Evolutionary conservation across 2,329 filamentous ascomycete species (phyloP).

Genomic region (Cordyceps pruinosa): DNA sequence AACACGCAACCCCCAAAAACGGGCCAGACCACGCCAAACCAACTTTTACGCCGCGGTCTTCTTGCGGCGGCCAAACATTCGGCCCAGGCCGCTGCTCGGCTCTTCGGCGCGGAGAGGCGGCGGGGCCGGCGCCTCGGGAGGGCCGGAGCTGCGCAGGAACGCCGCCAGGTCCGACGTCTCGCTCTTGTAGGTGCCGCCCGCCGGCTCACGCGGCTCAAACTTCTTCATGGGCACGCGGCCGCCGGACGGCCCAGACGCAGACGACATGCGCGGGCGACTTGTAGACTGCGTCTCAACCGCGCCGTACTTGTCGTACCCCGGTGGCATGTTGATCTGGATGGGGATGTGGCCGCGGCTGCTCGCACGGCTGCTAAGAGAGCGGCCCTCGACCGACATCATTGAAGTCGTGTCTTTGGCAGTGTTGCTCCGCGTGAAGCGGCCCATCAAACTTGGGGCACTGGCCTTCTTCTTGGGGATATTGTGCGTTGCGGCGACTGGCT

Average conservation of each 20-base stretch:
- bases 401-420: slow-evolving; percentile 22
- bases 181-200: slow-evolving; percentile 33
- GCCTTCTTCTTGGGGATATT: slow-evolving; percentile 54
- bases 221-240: slow-evolving; percentile 48
- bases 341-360: slow-evolving; percentile 41
- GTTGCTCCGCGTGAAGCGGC: slow-evolving; percentile 42
- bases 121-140: slow-evolving; percentile 38
- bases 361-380: slow-evolving; percentile 34
- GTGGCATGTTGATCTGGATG: slow-evolving; percentile 44
- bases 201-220: slow-evolving; percentile 50
- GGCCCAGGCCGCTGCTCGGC: slow-evolving; percentile 36
- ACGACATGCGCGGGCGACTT: slow-evolving; percentile 17
- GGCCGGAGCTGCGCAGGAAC: slow-evolving; percentile 64
- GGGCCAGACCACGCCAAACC: neutral
- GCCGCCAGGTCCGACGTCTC: slow-evolving; percentile 62
- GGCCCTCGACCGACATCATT: slow-evolving; percentile 22
- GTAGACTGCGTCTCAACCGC: slow-evolving; percentile 19
- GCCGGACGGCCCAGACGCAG: slow-evolving; percentile 20
- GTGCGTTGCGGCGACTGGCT: slow-evolving; percentile 33
- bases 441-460: slow-evolving; percentile 55
- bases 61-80: slow-evolving; percentile 44
- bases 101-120: slow-evolving; percentile 28
- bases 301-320: slow-evolving; percentile 37
- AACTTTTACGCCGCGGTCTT: slow-evolving; percentile 30
- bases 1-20: no score